Conservation (phyloP, 2,329 filamentous ascomycete species). For the Aspergillus sergii region DNA sequence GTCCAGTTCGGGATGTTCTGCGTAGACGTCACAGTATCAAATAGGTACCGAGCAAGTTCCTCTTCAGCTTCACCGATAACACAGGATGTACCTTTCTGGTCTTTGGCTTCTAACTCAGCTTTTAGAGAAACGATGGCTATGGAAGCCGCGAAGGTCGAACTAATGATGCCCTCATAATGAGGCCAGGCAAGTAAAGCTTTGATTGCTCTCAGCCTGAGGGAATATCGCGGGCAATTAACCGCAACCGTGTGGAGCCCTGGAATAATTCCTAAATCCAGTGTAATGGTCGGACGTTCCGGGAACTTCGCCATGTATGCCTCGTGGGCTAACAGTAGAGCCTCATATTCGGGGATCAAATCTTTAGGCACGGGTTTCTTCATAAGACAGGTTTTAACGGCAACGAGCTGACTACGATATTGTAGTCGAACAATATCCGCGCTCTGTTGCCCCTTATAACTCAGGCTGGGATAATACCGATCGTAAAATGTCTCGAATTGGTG, state of each 20-base stretch:
- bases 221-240: not conserved
- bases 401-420: constrained; percentile 2
- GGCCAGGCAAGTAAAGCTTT: constrained; percentile 6
- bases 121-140: not conserved
- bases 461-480: not conserved
- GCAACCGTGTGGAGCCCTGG: not conserved
- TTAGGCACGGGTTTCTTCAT: not conserved
- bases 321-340: not conserved
- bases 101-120: not conserved
- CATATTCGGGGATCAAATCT: not conserved
- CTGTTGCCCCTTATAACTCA: not conserved
- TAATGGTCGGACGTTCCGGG: constrained; percentile 3
- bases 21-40: not conserved
- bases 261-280: constrained; percentile 1
- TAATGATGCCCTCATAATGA: not conserved
- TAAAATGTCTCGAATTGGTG: constrained; percentile 5
- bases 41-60: not conserved
- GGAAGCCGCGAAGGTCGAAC: not conserved
- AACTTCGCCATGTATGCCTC: not conserved
- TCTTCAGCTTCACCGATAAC: not conserved
- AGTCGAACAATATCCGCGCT: constrained; percentile 2
- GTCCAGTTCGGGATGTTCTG: not conserved
- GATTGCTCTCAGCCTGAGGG: not conserved
- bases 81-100: not conserved
- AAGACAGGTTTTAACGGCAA: constrained; percentile 6